Evolutionary conservation across 345 rosid species (phyloP).

Genomic region (Microthlaspi erraticum): DNA sequence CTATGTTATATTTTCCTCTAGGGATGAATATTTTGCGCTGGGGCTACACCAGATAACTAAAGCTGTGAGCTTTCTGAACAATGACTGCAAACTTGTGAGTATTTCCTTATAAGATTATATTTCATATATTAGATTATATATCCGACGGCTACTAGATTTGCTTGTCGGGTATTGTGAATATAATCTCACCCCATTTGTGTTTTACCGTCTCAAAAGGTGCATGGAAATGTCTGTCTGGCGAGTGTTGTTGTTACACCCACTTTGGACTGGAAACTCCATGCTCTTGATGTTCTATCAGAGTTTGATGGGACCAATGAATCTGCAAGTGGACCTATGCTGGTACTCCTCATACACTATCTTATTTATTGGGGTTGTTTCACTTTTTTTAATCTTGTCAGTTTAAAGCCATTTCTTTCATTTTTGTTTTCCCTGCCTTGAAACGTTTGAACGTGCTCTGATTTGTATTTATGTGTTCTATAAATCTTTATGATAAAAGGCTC

Average conservation of each 20-base stretch:
- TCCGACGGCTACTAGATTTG: slow-evolving; percentile 2
- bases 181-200: not conserved
- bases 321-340: slow-evolving; percentile 97
- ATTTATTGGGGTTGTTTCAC: slow-evolving; percentile 3
- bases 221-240: slow-evolving; percentile 91
- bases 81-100: slow-evolving; percentile 97
- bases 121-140: slow-evolving; percentile 15
- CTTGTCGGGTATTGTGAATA: slow-evolving; percentile 13
- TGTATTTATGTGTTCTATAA: not conserved
- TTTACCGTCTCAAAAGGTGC: slow-evolving; percentile 62
- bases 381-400: slow-evolving; percentile 7
- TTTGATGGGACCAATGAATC: slow-evolving; percentile 84
- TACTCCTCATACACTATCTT: slow-evolving; percentile 45
- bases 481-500: not conserved
- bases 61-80: slow-evolving; percentile 98
- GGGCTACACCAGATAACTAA: slow-evolving; percentile 92
- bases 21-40: slow-evolving; percentile 98
- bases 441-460: slow-evolving; percentile 7
- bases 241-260: slow-evolving; percentile 96
- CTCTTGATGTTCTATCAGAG: slow-evolving; percentile 94
- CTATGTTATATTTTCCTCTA: slow-evolving; percentile 41
- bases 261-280: slow-evolving; percentile 99
- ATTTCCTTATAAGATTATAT: not conserved
- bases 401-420: not conserved
- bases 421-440: not conserved